phyloP scores from a whole-genome alignment of 2,329 filamentous ascomycete genomes.

The Elsinoe arachidis region DNA sequence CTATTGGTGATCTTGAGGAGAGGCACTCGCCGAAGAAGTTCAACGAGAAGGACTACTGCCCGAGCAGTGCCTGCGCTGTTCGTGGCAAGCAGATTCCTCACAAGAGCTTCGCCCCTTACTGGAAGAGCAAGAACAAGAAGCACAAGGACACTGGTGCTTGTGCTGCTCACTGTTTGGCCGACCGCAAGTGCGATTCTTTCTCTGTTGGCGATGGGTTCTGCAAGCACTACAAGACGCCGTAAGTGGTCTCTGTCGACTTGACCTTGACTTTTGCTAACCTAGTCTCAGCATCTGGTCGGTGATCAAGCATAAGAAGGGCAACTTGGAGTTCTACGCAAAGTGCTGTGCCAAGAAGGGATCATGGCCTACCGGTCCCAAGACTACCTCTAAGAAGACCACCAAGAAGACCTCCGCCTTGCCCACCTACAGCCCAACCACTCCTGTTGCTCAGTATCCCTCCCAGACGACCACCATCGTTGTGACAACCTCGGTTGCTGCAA shows the following conservation, averaged over 20 bases:
- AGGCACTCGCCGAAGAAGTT: not conserved
- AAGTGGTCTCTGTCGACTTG: not conserved
- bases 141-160: slow-evolving; percentile 5
- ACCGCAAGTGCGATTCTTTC: slow-evolving; percentile 7
- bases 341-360: slow-evolving; percentile 7
- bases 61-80: not conserved
- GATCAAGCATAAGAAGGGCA: slow-evolving; percentile 8
- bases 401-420: not conserved
- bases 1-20: slow-evolving; percentile 7
- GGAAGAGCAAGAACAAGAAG: slow-evolving; percentile 10
- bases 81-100: slow-evolving; percentile 7
- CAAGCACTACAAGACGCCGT: slow-evolving; percentile 8
- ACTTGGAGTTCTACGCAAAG: not conserved
- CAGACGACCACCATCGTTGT: not conserved
- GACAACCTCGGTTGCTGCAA: not conserved
- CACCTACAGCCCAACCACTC: not conserved
- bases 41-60: not conserved
- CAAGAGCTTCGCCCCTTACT: slow-evolving; percentile 6
- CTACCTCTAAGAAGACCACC: not conserved
- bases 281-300: not conserved
- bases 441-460: not conserved
- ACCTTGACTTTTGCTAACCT: not conserved
- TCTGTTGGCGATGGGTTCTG: slow-evolving; percentile 8
- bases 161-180: slow-evolving; percentile 5
- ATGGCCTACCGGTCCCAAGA: not conserved